Percentiles rank a stretch among this genome's conserved stretches.
Conservation (phyloP, 495 filamentous ascomycete species). For the Lichenothelia convexa region DNA sequence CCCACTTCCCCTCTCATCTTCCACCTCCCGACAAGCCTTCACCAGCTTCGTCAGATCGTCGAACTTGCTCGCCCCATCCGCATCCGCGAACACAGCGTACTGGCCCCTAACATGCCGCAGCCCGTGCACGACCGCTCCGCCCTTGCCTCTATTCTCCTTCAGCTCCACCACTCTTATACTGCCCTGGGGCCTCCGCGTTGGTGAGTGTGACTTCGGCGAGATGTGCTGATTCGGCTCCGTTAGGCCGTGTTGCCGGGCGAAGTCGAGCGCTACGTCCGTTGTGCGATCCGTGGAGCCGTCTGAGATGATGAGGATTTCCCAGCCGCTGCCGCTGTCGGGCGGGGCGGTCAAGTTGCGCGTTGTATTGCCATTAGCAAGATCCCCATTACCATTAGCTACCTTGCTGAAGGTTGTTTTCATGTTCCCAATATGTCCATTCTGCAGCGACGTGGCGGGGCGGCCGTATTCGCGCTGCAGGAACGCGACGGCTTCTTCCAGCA, state of each 20-base stretch:
- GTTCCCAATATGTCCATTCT: too few species aligned
- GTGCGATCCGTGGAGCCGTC: constrained; percentile 86
- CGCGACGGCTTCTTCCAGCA: constrained; percentile 78
- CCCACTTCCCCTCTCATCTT: too few species aligned
- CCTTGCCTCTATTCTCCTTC: constrained; percentile 74
- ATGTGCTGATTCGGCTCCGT: constrained; percentile 8
- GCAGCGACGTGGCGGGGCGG: constrained; percentile 13
- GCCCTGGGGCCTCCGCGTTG: constrained; percentile 32
- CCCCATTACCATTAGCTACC: constrained; percentile 6
- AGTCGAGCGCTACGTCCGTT: constrained; percentile 56
- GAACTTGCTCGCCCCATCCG: constrained; percentile 80
- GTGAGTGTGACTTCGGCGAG: neutral
- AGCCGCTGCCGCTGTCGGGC: constrained; percentile 30
- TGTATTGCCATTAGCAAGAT: neutral
- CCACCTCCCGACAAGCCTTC: constrained; percentile 47
- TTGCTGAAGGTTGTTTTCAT: neutral
- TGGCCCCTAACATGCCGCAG: constrained; percentile 76
- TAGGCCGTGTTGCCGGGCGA: constrained; percentile 40
- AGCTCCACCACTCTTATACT: constrained; percentile 63
- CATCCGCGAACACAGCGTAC: constrained; percentile 89
- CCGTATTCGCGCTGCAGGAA: constrained; percentile 66
- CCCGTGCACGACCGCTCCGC: constrained; percentile 86
- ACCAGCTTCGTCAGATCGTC: constrained; percentile 64
- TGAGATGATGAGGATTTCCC: constrained; percentile 89
- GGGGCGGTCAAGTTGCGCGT: neutral